Percentiles rank a stretch among this genome's conserved stretches.
Evolutionary conservation across 495 filamentous ascomycete species (phyloP).

Genomic region (Podospora conica): DNA sequence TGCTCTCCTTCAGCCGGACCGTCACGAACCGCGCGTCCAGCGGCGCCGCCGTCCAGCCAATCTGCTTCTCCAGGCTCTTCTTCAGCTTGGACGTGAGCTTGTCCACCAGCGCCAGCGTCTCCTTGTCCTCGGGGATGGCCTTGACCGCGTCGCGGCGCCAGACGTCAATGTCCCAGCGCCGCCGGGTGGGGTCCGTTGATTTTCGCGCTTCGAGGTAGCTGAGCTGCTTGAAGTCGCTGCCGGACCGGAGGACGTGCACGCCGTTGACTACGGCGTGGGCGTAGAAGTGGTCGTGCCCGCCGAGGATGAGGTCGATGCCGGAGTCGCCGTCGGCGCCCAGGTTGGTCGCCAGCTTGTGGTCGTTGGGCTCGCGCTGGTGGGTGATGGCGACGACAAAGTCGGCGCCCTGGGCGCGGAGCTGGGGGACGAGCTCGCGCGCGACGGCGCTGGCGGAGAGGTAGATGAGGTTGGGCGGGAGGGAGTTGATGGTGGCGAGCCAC

Average conservation of each 20-base stretch:
- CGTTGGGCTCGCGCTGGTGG: constrained; percentile 81
- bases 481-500: constrained; percentile 84
- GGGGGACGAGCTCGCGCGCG: constrained; percentile 62
- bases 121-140: constrained; percentile 55
- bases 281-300: constrained; percentile 89
- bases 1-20: constrained; percentile 68
- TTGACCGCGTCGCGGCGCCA: constrained; percentile 63
- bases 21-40: constrained; percentile 83
- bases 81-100: constrained; percentile 64
- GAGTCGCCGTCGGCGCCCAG: constrained; percentile 56
- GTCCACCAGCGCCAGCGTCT: constrained; percentile 52
- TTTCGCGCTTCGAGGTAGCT: constrained; percentile 74
- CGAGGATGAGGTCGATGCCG: constrained; percentile 71
- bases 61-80: constrained; percentile 69
- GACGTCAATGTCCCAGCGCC: constrained; percentile 72
- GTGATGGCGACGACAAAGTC: constrained; percentile 77
- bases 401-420: constrained; percentile 66
- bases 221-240: constrained; percentile 84
- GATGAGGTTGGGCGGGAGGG: constrained; percentile 69
- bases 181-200: constrained; percentile 33
- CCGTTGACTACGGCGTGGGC: constrained; percentile 67
- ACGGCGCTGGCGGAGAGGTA: constrained; percentile 70
- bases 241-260: constrained; percentile 73
- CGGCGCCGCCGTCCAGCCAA: constrained; percentile 73
- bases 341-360: constrained; percentile 70